Percentiles rank a stretch among this genome's conserved stretches.
These are phyloP conservation scores for Trametes elegans DNA, from an alignment of 768 basidiomycete genomes.

Conservation along the genomic window DNA sequence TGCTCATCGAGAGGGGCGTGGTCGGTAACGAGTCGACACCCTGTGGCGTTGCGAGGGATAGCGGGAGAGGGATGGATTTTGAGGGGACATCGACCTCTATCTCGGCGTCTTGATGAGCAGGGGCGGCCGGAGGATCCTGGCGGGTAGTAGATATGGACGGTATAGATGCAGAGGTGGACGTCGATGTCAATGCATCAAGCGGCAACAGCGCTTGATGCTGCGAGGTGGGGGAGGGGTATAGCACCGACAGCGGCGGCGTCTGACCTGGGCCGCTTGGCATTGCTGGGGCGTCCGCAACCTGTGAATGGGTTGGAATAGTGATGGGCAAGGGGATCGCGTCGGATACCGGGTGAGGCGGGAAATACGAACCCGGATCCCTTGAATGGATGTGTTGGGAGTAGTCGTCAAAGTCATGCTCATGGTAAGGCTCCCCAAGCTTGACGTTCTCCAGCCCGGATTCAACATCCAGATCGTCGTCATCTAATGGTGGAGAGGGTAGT, in stretches of 20 bases:
- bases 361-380: constrained; percentile 21
- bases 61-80: not conserved
- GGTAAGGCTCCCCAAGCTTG: not conserved
- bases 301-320: not conserved
- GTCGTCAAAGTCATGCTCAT: not conserved
- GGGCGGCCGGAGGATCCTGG: not conserved
- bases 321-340: not conserved
- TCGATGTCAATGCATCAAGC: not conserved
- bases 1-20: constrained; percentile 8
- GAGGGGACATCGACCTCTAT: not conserved
- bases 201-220: constrained; percentile 1
- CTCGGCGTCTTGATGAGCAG: not conserved
- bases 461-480: not conserved
- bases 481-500: constrained; percentile 17
- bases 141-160: not conserved
- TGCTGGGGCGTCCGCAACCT: not conserved
- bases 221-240: constrained; percentile 16
- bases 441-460: constrained; percentile 4
- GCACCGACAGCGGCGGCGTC: constrained; percentile 23
- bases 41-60: not conserved
- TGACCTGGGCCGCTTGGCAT: constrained; percentile 17
- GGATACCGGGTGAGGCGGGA: constrained; percentile 10
- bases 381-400: not conserved
- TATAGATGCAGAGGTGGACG: not conserved
- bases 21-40: not conserved